Evolutionary conservation across 2,329 filamentous ascomycete genomes (phyloP).

Genomic region (Beauveria brongniartii): DNA sequence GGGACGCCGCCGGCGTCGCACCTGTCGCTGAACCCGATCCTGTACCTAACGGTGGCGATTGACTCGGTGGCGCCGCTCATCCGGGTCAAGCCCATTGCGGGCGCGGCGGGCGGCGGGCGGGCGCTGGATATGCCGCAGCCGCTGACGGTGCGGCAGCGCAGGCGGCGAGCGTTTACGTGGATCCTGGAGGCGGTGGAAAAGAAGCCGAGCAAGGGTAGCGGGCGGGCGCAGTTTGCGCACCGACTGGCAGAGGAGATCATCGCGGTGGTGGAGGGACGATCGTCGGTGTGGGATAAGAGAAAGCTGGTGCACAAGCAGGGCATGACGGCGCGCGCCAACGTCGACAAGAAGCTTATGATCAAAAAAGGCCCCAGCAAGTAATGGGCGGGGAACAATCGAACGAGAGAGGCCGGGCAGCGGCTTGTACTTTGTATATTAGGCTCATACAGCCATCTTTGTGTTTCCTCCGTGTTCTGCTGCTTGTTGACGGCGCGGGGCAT

Average conservation of each 20-base stretch:
- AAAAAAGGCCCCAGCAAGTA: slow-evolving; percentile 26
- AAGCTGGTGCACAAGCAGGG: slow-evolving; percentile 70
- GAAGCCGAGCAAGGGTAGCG: slow-evolving; percentile 64
- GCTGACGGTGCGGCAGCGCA: slow-evolving; percentile 63
- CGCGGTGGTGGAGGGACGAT: slow-evolving; percentile 78
- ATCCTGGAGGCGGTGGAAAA: slow-evolving; percentile 79
- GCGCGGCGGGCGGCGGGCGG: slow-evolving; percentile 77
- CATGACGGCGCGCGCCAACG: slow-evolving; percentile 69
- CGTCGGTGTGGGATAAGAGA: slow-evolving; percentile 76
- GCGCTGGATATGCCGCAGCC: slow-evolving; percentile 78
- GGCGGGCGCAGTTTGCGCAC: slow-evolving; percentile 63
- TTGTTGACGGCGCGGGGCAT: neutral
- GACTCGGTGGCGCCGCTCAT: slow-evolving; percentile 89
- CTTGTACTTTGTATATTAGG: slow-evolving; percentile 9
- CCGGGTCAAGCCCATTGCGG: slow-evolving; percentile 66
- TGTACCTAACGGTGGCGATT: slow-evolving; percentile 83
- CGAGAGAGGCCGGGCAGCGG: neutral
- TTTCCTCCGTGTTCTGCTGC: neutral
- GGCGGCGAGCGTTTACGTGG: slow-evolving; percentile 77
- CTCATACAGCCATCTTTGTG: neutral
- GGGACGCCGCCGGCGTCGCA: slow-evolving; percentile 68
- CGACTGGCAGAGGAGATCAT: slow-evolving; percentile 81
- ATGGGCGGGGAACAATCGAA: slow-evolving; percentile 6
- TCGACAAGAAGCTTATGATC: slow-evolving; percentile 32
- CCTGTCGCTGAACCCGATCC: slow-evolving; percentile 79